Evolutionary conservation across 306 rosid species (phyloP).

Genomic region (Canavalia ensiformis): DNA sequence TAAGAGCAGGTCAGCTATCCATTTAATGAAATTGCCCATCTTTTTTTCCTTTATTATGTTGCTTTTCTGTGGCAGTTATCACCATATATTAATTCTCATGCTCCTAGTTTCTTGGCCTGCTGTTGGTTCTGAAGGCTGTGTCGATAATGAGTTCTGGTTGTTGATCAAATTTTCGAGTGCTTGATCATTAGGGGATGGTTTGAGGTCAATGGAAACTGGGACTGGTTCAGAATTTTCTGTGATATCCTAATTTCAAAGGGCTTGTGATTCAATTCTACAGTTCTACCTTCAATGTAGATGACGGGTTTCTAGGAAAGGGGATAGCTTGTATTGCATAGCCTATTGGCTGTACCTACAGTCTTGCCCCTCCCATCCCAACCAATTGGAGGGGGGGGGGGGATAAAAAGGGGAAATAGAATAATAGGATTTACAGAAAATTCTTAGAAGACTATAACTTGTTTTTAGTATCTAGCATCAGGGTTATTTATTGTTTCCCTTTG

Average conservation of each 20-base stretch:
- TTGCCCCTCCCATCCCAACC: neutral
- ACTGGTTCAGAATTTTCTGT: conserved; percentile 24
- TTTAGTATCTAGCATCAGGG: neutral
- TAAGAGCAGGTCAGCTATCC: neutral
- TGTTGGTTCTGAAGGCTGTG: conserved; percentile 17
- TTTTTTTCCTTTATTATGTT: neutral
- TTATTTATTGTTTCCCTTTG: conserved; percentile 6
- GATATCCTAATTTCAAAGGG: conserved; percentile 23
- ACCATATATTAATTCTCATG: neutral
- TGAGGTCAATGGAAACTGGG: neutral
- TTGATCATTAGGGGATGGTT: conserved; percentile 24
- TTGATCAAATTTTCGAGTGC: conserved; percentile 23
- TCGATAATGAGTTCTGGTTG: conserved; percentile 33
- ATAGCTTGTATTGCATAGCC: neutral
- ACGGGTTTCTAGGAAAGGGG: conserved; percentile 16
- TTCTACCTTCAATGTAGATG: conserved; percentile 17
- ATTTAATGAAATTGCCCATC: conserved; percentile 26
- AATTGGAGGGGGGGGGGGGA: neutral
- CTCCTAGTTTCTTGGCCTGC: conserved; percentile 25
- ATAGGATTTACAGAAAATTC: neutral
- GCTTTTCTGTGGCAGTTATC: neutral
- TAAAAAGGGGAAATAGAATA: neutral
- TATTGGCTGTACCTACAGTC: neutral
- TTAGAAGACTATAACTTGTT: neutral
- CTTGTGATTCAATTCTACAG: neutral